A percentile compares a stretch with the other conserved stretches of the same genome.
These are phyloP conservation scores for Bacidia gigantensis DNA, from an alignment of 495 filamentous ascomycete species.

Conservation along the genomic window DNA sequence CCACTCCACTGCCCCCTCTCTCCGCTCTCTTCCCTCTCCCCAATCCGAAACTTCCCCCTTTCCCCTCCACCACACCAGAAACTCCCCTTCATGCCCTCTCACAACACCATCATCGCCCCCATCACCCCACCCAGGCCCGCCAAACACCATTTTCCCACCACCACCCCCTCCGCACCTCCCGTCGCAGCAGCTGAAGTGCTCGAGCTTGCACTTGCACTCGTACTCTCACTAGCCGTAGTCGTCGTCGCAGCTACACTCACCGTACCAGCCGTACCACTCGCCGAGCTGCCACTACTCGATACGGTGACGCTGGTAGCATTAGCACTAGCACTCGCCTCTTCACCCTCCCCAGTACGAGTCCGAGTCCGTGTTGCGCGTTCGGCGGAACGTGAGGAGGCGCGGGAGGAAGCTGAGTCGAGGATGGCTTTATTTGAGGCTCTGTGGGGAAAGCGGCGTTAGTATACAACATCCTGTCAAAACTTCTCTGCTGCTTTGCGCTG, in stretches of 20 bases:
- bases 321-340: too few species aligned
- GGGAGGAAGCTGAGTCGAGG: too few species aligned
- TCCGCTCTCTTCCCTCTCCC: not conserved
- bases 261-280: not conserved
- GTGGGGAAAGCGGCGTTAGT: too few species aligned
- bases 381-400: too few species aligned
- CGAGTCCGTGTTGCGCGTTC: too few species aligned
- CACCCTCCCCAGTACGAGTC: too few species aligned
- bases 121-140: conserved; percentile 38
- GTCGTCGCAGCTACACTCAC: not conserved
- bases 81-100: not conserved
- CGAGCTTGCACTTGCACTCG: not conserved
- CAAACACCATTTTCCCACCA: conserved; percentile 19
- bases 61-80: not conserved
- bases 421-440: too few species aligned
- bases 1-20: not conserved
- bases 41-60: not conserved
- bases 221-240: not conserved
- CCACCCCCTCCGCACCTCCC: not conserved
- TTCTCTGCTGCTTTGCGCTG: too few species aligned
- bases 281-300: too few species aligned
- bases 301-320: too few species aligned
- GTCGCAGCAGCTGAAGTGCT: not conserved
- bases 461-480: too few species aligned
- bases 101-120: not conserved